Percentiles rank a stretch among this genome's conserved stretches.
Evolutionary conservation across 768 basidiomycete species (phyloP).

Genomic region (Hemileccinum rubropunctum): DNA sequence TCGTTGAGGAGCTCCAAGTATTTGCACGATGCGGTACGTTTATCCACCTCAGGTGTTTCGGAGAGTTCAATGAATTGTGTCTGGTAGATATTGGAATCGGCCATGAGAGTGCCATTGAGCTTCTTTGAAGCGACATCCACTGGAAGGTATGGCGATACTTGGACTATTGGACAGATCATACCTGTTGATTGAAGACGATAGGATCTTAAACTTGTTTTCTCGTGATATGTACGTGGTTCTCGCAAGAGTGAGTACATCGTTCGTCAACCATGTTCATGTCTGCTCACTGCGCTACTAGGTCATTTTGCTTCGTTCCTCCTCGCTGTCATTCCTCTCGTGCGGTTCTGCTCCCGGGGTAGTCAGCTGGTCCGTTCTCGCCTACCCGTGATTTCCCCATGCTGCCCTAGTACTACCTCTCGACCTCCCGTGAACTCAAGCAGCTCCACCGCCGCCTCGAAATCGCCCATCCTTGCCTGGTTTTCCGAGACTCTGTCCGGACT

Average conservation of each 20-base stretch:
- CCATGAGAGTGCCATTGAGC: slow-evolving; percentile 79
- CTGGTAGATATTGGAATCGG: slow-evolving; percentile 69
- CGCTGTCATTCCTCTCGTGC: slow-evolving; percentile 69
- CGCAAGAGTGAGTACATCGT: slow-evolving; percentile 43
- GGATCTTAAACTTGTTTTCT: slow-evolving; percentile 88
- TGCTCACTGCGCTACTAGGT: slow-evolving; percentile 32
- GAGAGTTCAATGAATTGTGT: neutral
- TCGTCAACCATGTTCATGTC: neutral
- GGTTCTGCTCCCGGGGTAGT: slow-evolving; percentile 71
- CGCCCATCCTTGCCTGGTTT: slow-evolving; percentile 90
- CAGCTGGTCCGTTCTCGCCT: neutral
- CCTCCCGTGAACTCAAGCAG: slow-evolving; percentile 84
- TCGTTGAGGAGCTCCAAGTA: slow-evolving; percentile 68
- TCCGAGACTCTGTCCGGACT: slow-evolving; percentile 74
- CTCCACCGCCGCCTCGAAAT: slow-evolving; percentile 85
- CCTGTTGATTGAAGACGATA: slow-evolving; percentile 21
- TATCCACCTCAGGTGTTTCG: neutral
- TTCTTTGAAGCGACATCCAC: slow-evolving; percentile 91
- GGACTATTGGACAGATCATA: neutral
- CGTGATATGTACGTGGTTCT: slow-evolving; percentile 83
- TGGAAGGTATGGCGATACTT: slow-evolving; percentile 54
- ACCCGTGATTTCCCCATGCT: neutral
- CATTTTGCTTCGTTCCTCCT: slow-evolving; percentile 86
- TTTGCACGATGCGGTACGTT: slow-evolving; percentile 72
- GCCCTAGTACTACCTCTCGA: slow-evolving; percentile 79